Conservation (phyloP, 768 basidiomycete species). For the Mycena amicta region DNA sequence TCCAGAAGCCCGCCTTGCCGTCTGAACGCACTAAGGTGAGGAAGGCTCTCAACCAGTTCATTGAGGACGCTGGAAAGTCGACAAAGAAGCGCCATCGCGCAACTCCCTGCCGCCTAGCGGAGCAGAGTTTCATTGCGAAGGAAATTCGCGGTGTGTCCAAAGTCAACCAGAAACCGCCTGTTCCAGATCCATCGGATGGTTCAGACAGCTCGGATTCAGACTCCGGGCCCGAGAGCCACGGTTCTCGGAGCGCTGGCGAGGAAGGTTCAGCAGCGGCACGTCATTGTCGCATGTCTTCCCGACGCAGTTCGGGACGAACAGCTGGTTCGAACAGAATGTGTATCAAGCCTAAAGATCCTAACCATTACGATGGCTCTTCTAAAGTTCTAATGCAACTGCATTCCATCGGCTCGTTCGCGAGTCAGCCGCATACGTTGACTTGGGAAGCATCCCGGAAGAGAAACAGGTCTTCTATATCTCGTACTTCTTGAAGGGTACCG, state of each 20-base stretch:
- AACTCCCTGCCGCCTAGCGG: constrained; percentile 1
- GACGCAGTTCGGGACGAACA: not conserved
- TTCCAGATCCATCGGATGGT: not conserved
- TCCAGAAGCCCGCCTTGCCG: not conserved
- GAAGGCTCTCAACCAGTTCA: not conserved
- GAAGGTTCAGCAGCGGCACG: not conserved
- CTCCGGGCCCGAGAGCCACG: not conserved
- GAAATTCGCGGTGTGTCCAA: constrained; percentile 1
- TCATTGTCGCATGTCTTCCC: not conserved
- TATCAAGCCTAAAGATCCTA: constrained; percentile 28
- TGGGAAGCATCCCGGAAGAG: constrained; percentile 16
- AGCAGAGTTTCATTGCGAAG: constrained; percentile 2
- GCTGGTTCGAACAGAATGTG: constrained; percentile 1
- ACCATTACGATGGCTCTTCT: constrained; percentile 32
- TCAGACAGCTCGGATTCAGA: not conserved
- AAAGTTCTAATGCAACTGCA: constrained; percentile 16
- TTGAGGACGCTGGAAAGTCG: not conserved
- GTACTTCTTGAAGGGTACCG: constrained; percentile 33
- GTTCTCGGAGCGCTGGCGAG: not conserved
- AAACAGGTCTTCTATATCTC: constrained; percentile 27
- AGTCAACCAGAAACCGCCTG: not conserved
- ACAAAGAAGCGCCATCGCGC: not conserved
- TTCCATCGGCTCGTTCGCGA: constrained; percentile 33
- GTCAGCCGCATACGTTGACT: constrained; percentile 24
- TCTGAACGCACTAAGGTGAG: not conserved